Percentiles rank a stretch among this genome's conserved stretches.
phyloP scores from a whole-genome alignment of 768 basidiomycete species.

The Tephrocybe rancida region DNA sequence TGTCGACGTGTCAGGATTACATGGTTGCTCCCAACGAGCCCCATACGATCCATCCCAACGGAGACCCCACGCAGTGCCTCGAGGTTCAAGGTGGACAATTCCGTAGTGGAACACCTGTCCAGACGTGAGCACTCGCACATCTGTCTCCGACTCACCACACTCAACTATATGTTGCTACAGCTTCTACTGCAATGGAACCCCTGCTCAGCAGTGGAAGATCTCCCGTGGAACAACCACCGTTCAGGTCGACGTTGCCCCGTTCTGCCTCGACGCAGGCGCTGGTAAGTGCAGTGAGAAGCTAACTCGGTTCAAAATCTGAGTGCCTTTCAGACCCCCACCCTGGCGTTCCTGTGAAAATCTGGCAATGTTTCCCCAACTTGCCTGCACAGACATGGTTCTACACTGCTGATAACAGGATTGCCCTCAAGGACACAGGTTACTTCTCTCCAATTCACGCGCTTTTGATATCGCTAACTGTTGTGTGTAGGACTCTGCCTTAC shows the following conservation, averaged over 20 bases:
- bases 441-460: not conserved
- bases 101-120: conserved; percentile 34
- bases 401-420: conserved; percentile 27
- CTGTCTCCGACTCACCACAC: not conserved
- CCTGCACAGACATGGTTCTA: conserved; percentile 37
- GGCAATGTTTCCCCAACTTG: conserved; percentile 33
- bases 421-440: conserved; percentile 22
- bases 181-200: conserved; percentile 34
- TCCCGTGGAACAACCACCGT: conserved; percentile 27
- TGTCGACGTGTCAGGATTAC: conserved; percentile 6
- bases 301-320: conserved; percentile 9
- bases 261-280: conserved; percentile 35
- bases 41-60: conserved; percentile 27
- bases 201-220: conserved; percentile 31
- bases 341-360: conserved; percentile 35
- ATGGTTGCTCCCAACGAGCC: not conserved
- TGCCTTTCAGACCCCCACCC: conserved; percentile 25
- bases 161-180: conserved; percentile 13
- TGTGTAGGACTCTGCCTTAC: conserved; percentile 26
- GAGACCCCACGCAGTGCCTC: conserved; percentile 29
- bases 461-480: not conserved
- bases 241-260: conserved; percentile 30
- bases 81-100: conserved; percentile 32
- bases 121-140: conserved; percentile 25
- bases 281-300: conserved; percentile 23